Evolutionary conservation across 2,329 filamentous ascomycete species (phyloP), one percentile per base, ranked within the genome.

Genomic region (Aspergillus nomiae): DNA sequence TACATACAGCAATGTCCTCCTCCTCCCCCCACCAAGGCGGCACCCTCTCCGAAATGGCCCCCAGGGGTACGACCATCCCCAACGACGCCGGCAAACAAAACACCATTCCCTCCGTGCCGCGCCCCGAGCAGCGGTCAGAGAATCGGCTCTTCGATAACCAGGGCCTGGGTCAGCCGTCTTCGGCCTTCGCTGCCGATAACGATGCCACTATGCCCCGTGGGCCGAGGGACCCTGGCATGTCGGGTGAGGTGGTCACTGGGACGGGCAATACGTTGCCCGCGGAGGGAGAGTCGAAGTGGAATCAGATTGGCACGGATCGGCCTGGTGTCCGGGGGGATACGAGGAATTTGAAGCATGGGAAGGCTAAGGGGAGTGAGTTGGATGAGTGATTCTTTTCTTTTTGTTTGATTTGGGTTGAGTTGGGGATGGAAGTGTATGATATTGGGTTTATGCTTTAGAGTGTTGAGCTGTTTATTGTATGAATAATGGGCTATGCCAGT

Each of bases 161-260:
- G 28, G 74, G 76, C 30, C 62, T 80, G 19, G 78, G 76, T 14
- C 68, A 73, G 51, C 68, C 75, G 6, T 73, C 73, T 43, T 63
- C 76, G 0, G 78, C 78, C n/a, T 73, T 75, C 21, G 82, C 81
- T 0, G 82, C 80, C 9, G 80, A 82, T 63, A 85, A 86, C 63
- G 70, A 76, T 9, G 80, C 76, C 36, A 81, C 84, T 54, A 79
- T 85, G 62, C 80, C 84, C 4, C 73, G 69, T 28, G 73, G 75
- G 24, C 70, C 73, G 2, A 59, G 67, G 12, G 81, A 82, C 60
- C 71, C 73, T 32, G 76, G 73, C 6, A 60, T 73, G 19, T 70
- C 69, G 0, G 75, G 74, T 3, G 79, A 82, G 48, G 74, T 81
- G 2, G 60, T 80, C 16, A 80, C 76, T 0, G 80, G 79, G 1